Conservation (phyloP, 306 rosid genomes). For the Inga laurina region DNA sequence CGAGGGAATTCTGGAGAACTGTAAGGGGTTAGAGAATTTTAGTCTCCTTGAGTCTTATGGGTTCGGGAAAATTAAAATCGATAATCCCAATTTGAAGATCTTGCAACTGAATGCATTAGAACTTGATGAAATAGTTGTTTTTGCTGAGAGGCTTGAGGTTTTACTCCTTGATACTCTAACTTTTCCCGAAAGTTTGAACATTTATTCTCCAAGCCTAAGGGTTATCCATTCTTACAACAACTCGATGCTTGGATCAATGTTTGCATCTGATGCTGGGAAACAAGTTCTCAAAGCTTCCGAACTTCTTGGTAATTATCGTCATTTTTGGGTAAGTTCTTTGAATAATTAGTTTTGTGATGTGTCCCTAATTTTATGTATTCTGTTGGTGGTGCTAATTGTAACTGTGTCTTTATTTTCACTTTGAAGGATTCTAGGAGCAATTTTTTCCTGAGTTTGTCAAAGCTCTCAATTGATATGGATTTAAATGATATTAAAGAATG, state of each 20-base stretch:
- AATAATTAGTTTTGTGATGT: neutral
- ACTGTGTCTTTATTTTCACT: neutral
- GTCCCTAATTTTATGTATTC: neutral
- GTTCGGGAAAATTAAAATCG: neutral
- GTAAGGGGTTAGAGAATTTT: neutral
- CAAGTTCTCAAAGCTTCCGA: neutral
- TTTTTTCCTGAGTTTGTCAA: conserved; percentile 1
- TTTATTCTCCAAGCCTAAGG: conserved; percentile 7
- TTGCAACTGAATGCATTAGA: conserved; percentile 4
- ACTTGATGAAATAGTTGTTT: neutral
- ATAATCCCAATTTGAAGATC: neutral
- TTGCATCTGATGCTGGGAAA: neutral
- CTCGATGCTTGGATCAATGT: neutral
- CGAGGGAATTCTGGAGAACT: neutral
- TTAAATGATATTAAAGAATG: conserved; percentile 5
- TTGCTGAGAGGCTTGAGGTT: neutral
- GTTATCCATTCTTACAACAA: neutral
- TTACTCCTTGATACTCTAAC: conserved; percentile 15
- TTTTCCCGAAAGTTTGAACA: neutral
- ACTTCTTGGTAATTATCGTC: neutral
- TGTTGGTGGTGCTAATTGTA: neutral
- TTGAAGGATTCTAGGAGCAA: neutral
- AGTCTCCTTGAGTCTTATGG: neutral
- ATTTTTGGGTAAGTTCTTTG: neutral
- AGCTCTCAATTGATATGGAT: conserved; percentile 26